phyloP scores from a whole-genome alignment of 2,329 filamentous ascomycete species.

The Diaporthe sp. region DNA sequence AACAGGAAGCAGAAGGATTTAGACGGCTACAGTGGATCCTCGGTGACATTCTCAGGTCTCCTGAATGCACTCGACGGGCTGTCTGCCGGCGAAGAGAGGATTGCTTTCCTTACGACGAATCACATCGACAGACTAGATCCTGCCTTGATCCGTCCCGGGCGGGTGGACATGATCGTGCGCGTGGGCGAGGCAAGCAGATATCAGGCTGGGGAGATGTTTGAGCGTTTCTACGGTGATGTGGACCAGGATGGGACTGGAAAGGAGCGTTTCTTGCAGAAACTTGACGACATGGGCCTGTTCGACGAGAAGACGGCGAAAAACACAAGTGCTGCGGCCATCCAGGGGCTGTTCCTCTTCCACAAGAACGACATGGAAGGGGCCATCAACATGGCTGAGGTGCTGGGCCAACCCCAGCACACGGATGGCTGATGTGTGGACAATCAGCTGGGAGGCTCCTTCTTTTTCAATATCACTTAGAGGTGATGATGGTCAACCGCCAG shows the following conservation, averaged over 20 bases:
- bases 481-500: not conserved
- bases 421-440: slow-evolving; percentile 31
- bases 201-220: slow-evolving; percentile 91
- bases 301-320: slow-evolving; percentile 65
- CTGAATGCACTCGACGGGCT: slow-evolving; percentile 90
- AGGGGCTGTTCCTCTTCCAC: slow-evolving; percentile 95
- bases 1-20: slow-evolving; percentile 83
- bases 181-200: slow-evolving; percentile 89
- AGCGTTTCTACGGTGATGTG: slow-evolving; percentile 91
- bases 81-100: slow-evolving; percentile 93
- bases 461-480: not conserved
- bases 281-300: slow-evolving; percentile 80
- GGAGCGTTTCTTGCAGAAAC: slow-evolving; percentile 77
- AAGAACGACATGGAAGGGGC: slow-evolving; percentile 92
- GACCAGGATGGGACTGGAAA: slow-evolving; percentile 75
- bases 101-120: slow-evolving; percentile 95
- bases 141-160: slow-evolving; percentile 89
- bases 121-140: slow-evolving; percentile 91
- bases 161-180: slow-evolving; percentile 93
- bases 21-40: slow-evolving; percentile 88
- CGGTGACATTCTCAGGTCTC: slow-evolving; percentile 93
- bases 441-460: not conserved
- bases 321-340: slow-evolving; percentile 91
- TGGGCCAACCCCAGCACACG: slow-evolving; percentile 51
- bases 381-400: slow-evolving; percentile 80